A percentile compares a stretch with the other conserved stretches of the same genome.
Conservation (phyloP, 495 filamentous ascomycete genomes). For the Jackrogersella minutella region DNA sequence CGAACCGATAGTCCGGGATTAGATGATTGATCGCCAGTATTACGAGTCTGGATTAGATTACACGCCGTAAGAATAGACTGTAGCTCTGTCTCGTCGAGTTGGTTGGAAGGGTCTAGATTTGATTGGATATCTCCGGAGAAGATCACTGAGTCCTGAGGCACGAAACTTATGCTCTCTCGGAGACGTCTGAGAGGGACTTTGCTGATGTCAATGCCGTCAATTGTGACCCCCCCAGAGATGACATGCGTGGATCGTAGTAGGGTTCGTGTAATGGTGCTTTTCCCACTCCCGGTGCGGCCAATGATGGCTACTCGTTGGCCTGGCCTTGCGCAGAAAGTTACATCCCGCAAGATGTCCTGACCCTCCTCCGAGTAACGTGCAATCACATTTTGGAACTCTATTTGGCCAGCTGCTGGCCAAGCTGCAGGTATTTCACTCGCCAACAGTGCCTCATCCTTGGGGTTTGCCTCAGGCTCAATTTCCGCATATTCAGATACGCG, state of each 20-base stretch:
- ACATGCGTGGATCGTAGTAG: slow-evolving; percentile 52
- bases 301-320: slow-evolving; percentile 51
- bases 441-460: slow-evolving; percentile 42
- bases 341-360: slow-evolving; percentile 16
- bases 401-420: slow-evolving; percentile 44
- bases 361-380: slow-evolving; percentile 44
- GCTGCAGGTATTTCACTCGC: slow-evolving; percentile 28
- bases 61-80: slow-evolving; percentile 60
- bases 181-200: slow-evolving; percentile 48
- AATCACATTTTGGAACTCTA: slow-evolving; percentile 42
- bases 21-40: neutral
- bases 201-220: slow-evolving; percentile 53
- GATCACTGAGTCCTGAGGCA: slow-evolving; percentile 55
- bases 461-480: slow-evolving; percentile 55
- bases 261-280: slow-evolving; percentile 47
- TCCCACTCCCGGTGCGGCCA: slow-evolving; percentile 56
- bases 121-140: slow-evolving; percentile 53
- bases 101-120: slow-evolving; percentile 54
- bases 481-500: slow-evolving; percentile 61
- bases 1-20: neutral
- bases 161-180: slow-evolving; percentile 51
- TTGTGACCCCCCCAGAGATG: slow-evolving; percentile 43
- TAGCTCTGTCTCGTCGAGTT: slow-evolving; percentile 64
- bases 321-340: slow-evolving; percentile 41
- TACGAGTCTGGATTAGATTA: slow-evolving; percentile 25